Percentiles rank a stretch among this genome's conserved stretches.
These are phyloP conservation scores for Fraxinus paxiana DNA, from an alignment of 305 asterid species.

Conservation along the genomic window DNA sequence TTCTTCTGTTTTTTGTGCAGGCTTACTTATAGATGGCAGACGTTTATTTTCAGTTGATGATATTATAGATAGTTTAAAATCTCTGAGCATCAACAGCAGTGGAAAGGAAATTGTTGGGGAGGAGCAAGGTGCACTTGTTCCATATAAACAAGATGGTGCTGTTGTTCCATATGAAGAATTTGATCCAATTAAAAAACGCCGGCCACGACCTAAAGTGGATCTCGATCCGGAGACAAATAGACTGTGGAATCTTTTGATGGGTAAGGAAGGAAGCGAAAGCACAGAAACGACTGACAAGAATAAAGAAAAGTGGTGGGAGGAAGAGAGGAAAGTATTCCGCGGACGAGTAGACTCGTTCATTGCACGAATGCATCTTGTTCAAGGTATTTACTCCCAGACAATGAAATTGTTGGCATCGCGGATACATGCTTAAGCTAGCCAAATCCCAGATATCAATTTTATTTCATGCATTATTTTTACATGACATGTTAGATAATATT, in stretches of 20 bases:
- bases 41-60: conserved; percentile 34
- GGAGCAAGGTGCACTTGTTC: conserved; percentile 60
- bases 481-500: not conserved
- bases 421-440: not conserved
- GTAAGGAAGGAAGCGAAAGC: conserved; percentile 55
- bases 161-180: conserved; percentile 55
- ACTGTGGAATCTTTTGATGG: conserved; percentile 88
- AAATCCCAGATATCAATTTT: not conserved
- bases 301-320: conserved; percentile 83
- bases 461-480: not conserved
- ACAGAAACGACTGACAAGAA: conserved; percentile 48
- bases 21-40: conserved; percentile 28
- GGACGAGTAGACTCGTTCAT: conserved; percentile 88
- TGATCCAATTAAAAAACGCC: conserved; percentile 47
- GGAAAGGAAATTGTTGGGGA: conserved; percentile 30
- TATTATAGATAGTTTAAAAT: conserved; percentile 39
- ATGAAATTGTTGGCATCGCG: not conserved
- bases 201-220: conserved; percentile 81
- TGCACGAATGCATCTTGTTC: conserved; percentile 91
- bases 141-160: conserved; percentile 56
- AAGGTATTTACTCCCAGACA: conserved; percentile 54
- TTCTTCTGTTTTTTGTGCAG: conserved; percentile 39
- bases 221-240: conserved; percentile 86
- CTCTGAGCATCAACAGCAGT: conserved; percentile 36
- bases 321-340: conserved; percentile 62